Conservation (phyloP, 1,284 basidiomycete species). For the Trichosporon coremiiforme region DNA sequence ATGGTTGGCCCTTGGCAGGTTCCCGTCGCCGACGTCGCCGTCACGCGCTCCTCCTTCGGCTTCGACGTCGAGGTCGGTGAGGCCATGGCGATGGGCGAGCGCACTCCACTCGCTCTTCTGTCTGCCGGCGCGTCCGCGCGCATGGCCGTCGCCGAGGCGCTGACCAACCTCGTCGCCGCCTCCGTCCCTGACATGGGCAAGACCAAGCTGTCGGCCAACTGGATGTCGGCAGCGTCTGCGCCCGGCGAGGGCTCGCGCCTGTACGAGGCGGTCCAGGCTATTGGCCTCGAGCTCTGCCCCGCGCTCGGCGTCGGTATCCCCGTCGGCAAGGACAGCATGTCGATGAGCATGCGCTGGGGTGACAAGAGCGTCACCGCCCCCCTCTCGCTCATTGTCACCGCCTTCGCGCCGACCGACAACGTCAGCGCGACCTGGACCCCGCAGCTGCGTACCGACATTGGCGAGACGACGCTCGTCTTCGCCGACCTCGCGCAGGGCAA, state of each 20-base stretch:
- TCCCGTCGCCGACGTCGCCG: constrained; percentile 95
- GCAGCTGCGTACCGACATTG: constrained; percentile 68
- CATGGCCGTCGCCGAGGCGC: constrained; percentile 92
- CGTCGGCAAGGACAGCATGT: constrained; percentile 99
- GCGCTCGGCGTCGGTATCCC: constrained; percentile 90
- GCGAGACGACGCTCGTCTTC: constrained; percentile 73
- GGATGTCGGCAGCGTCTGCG: constrained; percentile 96
- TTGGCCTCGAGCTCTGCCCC: constrained; percentile 95
- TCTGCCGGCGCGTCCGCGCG: constrained; percentile 85
- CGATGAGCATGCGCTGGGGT: constrained; percentile 97
- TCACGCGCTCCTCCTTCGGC: constrained; percentile 89
- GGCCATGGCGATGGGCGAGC: constrained; percentile 97
- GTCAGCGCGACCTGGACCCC: constrained; percentile 90
- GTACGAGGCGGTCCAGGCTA: constrained; percentile 91
- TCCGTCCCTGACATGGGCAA: constrained; percentile 69
- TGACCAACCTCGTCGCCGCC: constrained; percentile 90
- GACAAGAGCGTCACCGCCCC: constrained; percentile 78
- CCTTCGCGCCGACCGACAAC: constrained; percentile 85
- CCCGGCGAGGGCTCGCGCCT: constrained; percentile 86
- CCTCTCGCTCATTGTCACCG: constrained; percentile 89
- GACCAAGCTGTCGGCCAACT: constrained; percentile 96
- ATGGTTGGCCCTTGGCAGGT: constrained; percentile 99
- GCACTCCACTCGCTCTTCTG: constrained; percentile 87
- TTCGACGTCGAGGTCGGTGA: constrained; percentile 83
- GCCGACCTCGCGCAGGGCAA: constrained; percentile 85